Conservation (phyloP, 2,329 filamentous ascomycete species). For the Mollisiaceae sp. region DNA sequence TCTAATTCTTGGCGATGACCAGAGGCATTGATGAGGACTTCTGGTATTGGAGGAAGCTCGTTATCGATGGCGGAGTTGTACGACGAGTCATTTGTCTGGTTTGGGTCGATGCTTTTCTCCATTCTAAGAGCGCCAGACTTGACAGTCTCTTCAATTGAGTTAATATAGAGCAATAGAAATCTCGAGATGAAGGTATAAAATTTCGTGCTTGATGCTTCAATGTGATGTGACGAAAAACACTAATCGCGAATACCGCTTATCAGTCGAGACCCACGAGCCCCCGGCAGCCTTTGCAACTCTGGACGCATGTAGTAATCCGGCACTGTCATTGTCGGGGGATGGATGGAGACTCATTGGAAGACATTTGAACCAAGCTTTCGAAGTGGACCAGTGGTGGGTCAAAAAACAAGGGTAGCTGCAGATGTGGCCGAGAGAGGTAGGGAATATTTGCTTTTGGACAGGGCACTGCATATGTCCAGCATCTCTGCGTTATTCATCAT, state of each 20-base stretch:
- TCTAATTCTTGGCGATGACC: conserved; percentile 56
- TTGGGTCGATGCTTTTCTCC: conserved; percentile 6
- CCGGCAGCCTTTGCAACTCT: background rate
- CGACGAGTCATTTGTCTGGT: background rate
- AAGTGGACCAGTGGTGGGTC: background rate
- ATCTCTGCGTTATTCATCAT: background rate
- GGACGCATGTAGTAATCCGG: background rate
- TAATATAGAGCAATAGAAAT: background rate
- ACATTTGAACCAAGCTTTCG: background rate
- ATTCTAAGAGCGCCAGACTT: background rate
- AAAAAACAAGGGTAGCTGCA: background rate
- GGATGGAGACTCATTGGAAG: background rate
- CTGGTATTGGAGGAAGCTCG: background rate
- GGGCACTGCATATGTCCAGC: background rate
- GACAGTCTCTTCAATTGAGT: background rate
- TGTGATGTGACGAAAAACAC: background rate
- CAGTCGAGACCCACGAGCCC: background rate
- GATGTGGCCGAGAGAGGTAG: background rate
- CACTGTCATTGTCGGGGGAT: background rate
- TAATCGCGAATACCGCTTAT: background rate
- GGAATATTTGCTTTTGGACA: background rate
- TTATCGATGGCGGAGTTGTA: background rate
- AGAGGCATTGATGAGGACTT: conserved; percentile 49
- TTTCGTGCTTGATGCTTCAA: background rate
- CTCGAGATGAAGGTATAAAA: background rate